Conservation (phyloP, 257 asterid genomes). For the Solanum pimpinellifolium region DNA sequence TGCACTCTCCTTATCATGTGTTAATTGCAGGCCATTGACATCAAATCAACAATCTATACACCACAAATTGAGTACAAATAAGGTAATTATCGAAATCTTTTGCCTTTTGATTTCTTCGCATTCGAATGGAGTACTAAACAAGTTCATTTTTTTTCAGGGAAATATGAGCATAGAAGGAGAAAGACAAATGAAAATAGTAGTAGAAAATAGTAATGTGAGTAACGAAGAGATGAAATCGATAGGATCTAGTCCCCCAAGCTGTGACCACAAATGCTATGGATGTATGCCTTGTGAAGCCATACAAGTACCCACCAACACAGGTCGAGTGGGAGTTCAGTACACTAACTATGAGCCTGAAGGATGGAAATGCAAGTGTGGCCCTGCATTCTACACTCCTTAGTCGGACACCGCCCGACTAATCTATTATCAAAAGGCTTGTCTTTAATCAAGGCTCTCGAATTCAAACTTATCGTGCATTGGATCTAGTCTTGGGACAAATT, state of each 20-base stretch:
- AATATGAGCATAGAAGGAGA: background rate
- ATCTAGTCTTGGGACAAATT: background rate
- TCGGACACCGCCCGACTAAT: background rate
- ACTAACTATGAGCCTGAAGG: slow-evolving; percentile 91
- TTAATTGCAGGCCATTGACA: slow-evolving; percentile 22
- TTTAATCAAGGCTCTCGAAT: too few relatives aligned
- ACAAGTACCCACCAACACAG: slow-evolving; percentile 62
- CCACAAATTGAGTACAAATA: slow-evolving; percentile 2
- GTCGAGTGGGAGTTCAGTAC: slow-evolving; percentile 40
- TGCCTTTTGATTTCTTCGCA: background rate
- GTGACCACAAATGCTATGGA: slow-evolving; percentile 76
- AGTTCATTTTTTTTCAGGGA: background rate
- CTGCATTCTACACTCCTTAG: slow-evolving; percentile 52
- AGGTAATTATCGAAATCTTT: slow-evolving; percentile 15
- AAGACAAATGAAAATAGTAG: background rate
- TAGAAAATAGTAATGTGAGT: background rate
- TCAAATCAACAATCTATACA: slow-evolving; percentile 9
- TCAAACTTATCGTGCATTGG: too few relatives aligned
- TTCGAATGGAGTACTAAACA: background rate
- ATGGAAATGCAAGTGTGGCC: slow-evolving; percentile 97
- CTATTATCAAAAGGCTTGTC: too few relatives aligned
- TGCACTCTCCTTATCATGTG: slow-evolving; percentile 22
- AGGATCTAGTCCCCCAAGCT: slow-evolving; percentile 80
- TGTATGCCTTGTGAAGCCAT: slow-evolving; percentile 84
- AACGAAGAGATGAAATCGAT: slow-evolving; percentile 19